These are phyloP conservation scores for Annulohypoxylon nitens DNA, from an alignment of 495 filamentous ascomycete genomes.

Conservation along the genomic window DNA sequence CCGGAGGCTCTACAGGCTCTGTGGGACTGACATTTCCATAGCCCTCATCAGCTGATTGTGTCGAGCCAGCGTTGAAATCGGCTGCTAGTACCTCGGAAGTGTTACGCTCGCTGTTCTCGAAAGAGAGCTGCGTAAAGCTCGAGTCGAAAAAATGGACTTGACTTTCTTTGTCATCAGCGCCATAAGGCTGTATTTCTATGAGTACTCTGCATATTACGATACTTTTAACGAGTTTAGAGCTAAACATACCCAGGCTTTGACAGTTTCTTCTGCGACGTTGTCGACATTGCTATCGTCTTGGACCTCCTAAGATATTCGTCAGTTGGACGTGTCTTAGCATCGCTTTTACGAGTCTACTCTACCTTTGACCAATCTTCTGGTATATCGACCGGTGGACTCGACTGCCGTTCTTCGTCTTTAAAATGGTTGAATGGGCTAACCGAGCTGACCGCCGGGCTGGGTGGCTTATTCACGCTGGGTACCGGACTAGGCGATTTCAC, in stretches of 20 bases:
- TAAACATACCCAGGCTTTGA: slow-evolving; percentile 25
- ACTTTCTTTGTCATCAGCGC: slow-evolving; percentile 26
- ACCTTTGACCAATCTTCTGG: slow-evolving; percentile 28
- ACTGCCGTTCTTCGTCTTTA: background rate
- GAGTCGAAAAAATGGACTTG: slow-evolving; percentile 25
- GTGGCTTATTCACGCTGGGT: background rate
- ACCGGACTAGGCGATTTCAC: slow-evolving; percentile 3
- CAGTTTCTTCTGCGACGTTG: slow-evolving; percentile 13
- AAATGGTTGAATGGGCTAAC: background rate
- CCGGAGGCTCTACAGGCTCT: background rate
- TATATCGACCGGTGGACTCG: slow-evolving; percentile 9
- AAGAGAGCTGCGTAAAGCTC: slow-evolving; percentile 24
- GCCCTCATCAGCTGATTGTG: slow-evolving; percentile 26
- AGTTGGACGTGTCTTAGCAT: background rate
- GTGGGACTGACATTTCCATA: slow-evolving; percentile 17
- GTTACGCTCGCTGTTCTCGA: slow-evolving; percentile 25
- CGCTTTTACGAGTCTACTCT: background rate
- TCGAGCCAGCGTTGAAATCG: slow-evolving; percentile 27
- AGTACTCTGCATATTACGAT: slow-evolving; percentile 11
- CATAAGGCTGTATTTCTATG: slow-evolving; percentile 16
- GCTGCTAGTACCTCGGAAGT: slow-evolving; percentile 24
- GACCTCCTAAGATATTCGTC: slow-evolving; percentile 8
- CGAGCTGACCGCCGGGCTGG: background rate
- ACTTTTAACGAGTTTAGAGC: background rate
- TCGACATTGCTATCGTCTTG: slow-evolving; percentile 1